phyloP scores from a whole-genome alignment of 2,329 filamentous ascomycete genomes.

The Aschersonia sp. region DNA sequence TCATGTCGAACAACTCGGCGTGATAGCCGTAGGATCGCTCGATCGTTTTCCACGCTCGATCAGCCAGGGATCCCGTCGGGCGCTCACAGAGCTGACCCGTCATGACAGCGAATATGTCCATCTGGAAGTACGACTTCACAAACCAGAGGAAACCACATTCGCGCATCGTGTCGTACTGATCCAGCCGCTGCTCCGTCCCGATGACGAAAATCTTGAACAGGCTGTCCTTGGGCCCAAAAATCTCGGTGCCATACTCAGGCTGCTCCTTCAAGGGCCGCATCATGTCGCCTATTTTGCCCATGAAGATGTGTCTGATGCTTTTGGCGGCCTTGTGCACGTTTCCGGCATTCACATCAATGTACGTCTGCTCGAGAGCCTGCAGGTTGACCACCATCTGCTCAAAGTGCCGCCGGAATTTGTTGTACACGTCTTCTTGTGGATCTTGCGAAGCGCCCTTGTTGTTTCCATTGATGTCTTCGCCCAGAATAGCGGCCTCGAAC shows the following conservation, averaged over 20 bases:
- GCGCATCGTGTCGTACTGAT: conserved; percentile 26
- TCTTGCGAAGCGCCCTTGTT: conserved; percentile 7
- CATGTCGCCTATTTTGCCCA: conserved; percentile 33
- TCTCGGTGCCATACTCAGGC: conserved; percentile 34
- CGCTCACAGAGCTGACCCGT: conserved; percentile 37
- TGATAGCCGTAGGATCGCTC: conserved; percentile 32
- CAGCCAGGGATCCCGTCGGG: conserved; percentile 32
- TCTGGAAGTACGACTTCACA: conserved; percentile 37
- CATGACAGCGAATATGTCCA: conserved; percentile 40
- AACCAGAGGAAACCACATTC: conserved; percentile 41
- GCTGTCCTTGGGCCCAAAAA: conserved; percentile 34
- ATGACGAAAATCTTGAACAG: conserved; percentile 39
- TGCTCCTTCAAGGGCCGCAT: conserved; percentile 30
- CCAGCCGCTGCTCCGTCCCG: conserved; percentile 30
- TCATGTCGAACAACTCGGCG: conserved; percentile 34
- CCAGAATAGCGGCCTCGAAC: conserved; percentile 34
- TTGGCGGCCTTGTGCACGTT: conserved; percentile 35
- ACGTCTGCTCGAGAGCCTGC: conserved; percentile 29
- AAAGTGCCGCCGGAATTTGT: conserved; percentile 27
- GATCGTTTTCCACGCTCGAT: conserved; percentile 36
- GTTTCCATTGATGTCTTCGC: conserved; percentile 20
- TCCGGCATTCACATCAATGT: conserved; percentile 36
- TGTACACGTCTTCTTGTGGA: conserved; percentile 12
- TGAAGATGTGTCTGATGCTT: conserved; percentile 30
- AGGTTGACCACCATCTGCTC: conserved; percentile 27